Evolutionary conservation across 371 early-diverging fungal species (phyloP).

Genomic region (Encephalitozoon romaleae): DNA sequence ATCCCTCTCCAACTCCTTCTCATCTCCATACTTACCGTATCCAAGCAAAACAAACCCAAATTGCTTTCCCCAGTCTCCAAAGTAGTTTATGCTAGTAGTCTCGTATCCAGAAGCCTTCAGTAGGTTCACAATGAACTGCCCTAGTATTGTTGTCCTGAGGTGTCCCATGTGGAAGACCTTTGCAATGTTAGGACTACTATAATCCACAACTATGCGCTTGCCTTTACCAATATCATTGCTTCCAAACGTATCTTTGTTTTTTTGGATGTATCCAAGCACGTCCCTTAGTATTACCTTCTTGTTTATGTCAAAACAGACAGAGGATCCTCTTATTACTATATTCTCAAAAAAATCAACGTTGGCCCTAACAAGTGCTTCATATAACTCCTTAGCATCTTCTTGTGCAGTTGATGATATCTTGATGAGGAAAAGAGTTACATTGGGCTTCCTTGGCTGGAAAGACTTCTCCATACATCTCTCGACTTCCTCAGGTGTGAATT

Average conservation of each 20-base stretch:
- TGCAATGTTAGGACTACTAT: slow-evolving; percentile 93
- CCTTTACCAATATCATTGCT: slow-evolving; percentile 62
- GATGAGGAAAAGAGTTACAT: slow-evolving; percentile 43
- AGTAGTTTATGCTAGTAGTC: slow-evolving; percentile 80
- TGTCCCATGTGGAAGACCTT: slow-evolving; percentile 99
- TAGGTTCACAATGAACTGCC: slow-evolving; percentile 77
- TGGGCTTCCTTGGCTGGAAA: slow-evolving; percentile 7
- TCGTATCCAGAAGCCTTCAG: slow-evolving; percentile 76
- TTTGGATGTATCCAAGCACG: slow-evolving; percentile 27
- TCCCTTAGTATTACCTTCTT: slow-evolving; percentile 20
- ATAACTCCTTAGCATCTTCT: slow-evolving; percentile 13
- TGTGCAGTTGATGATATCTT: slow-evolving; percentile 17
- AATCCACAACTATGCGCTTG: slow-evolving; percentile 76
- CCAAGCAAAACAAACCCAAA: slow-evolving; percentile 90
- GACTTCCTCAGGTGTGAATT: slow-evolving; percentile 14
- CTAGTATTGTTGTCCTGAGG: slow-evolving; percentile 89
- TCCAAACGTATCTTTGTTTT: slow-evolving; percentile 44
- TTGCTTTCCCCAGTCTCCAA: slow-evolving; percentile 99
- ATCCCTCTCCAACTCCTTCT: slow-evolving; percentile 69
- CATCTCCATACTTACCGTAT: slow-evolving; percentile 71
- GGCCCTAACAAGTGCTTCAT: background rate
- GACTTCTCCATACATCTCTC: slow-evolving; percentile 12
- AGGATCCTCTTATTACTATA: background rate
- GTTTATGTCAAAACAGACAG: slow-evolving; percentile 42
- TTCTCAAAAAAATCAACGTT: slow-evolving; percentile 17